Evolutionary conservation across 345 rosid genomes (phyloP).

Genomic region (Bruguiera parviflora): DNA sequence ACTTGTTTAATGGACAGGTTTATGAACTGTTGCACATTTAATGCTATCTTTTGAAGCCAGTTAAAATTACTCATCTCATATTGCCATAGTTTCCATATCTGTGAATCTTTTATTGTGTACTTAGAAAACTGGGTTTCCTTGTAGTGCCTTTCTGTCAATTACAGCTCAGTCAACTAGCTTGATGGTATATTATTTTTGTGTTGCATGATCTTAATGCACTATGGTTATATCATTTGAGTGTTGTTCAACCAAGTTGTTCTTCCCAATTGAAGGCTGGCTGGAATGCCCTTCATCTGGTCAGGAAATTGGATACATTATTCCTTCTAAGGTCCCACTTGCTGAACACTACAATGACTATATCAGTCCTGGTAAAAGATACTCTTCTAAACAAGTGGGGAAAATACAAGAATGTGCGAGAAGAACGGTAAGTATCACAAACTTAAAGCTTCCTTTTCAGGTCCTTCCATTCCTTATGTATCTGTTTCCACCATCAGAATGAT

Average conservation of each 20-base stretch:
- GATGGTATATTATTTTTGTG: not conserved
- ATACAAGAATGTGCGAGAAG: slow-evolving; percentile 71
- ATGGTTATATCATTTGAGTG: slow-evolving; percentile 11
- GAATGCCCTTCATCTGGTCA: slow-evolving; percentile 81
- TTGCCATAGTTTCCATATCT: too few relatives aligned
- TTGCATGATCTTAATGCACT: not conserved
- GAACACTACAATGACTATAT: slow-evolving; percentile 69
- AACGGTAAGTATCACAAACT: slow-evolving; percentile 47
- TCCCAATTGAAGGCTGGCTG: slow-evolving; percentile 67
- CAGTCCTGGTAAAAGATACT: slow-evolving; percentile 95
- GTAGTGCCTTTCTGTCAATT: not conserved
- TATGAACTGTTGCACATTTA: not conserved
- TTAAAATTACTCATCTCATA: not conserved
- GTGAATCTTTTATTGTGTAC: not conserved
- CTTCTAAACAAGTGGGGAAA: slow-evolving; percentile 87
- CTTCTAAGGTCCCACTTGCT: slow-evolving; percentile 94
- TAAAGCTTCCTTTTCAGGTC: not conserved
- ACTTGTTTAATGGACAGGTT: not conserved
- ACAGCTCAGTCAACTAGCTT: not conserved
- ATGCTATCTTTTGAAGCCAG: not conserved
- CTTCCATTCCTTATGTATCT: slow-evolving; percentile 3
- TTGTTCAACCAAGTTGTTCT: slow-evolving; percentile 5
- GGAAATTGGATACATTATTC: slow-evolving; percentile 67
- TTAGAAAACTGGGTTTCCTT: not conserved
- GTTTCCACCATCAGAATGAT: not conserved